These are phyloP conservation scores for Trametes maxima DNA, from an alignment of 768 basidiomycete species.

Conservation along the genomic window DNA sequence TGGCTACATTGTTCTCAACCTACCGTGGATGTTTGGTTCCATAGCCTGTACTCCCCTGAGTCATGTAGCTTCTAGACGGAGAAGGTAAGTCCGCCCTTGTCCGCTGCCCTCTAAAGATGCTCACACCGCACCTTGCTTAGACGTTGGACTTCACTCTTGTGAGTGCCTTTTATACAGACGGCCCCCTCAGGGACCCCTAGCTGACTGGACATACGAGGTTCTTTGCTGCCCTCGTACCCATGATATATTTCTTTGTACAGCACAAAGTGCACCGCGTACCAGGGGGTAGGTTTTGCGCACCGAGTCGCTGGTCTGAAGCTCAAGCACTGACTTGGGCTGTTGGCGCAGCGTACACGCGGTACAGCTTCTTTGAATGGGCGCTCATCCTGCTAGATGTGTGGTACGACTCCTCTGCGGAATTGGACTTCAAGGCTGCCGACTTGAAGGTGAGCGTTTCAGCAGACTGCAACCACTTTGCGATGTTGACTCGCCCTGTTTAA, in stretches of 20 bases:
- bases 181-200: neutral
- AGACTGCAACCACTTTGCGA: neutral
- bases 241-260: conserved; percentile 84
- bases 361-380: conserved; percentile 88
- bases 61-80: conserved; percentile 45
- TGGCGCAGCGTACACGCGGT: conserved; percentile 75
- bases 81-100: conserved; percentile 46
- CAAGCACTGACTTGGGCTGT: neutral
- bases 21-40: conserved; percentile 88
- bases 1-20: conserved; percentile 76
- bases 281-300: conserved; percentile 57
- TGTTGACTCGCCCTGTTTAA: conserved; percentile 27
- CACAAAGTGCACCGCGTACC: conserved; percentile 81
- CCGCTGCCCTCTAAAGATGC: neutral
- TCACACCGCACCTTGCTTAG: conserved; percentile 37
- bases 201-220: conserved; percentile 51
- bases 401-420: conserved; percentile 67
- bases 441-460: conserved; percentile 46
- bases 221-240: conserved; percentile 66
- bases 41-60: conserved; percentile 53
- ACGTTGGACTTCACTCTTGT: conserved; percentile 54
- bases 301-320: neutral
- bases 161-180: conserved; percentile 23
- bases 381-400: conserved; percentile 73
- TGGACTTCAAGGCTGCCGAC: conserved; percentile 57